Base-by-base conservation (phyloP, 2,329 filamentous ascomycete species). In the Cladosporium sp. region DNA sequence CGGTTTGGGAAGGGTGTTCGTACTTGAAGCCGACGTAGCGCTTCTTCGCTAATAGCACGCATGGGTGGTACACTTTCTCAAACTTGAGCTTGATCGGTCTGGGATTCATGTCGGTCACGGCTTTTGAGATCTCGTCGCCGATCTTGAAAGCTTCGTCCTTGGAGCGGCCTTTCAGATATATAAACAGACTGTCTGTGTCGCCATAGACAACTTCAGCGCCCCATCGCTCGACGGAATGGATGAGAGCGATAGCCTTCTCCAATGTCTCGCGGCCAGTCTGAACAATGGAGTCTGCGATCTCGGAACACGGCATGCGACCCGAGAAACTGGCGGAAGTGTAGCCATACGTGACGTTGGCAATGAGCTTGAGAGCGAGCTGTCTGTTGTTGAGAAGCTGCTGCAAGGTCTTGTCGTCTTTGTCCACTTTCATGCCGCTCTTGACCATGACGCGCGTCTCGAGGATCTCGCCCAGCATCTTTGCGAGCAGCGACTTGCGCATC, bases 1-100 rank as follows among this genome's bases (percentile, higher is more conserved):
- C 87, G 10, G 77, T 81, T 75, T 99, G 95, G 18, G 85, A 82
- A 43, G 85, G 86, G 70, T 84, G 86, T 75, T 99, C 95, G 79
- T 96, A 99, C 76, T 97, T 97, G 83, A 97, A 97, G 6, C 96
- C 96, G 4, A 98, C 96, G 72, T 99, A 99, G 64, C 95, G 90
- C 76, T 99, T 99, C 81, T 99, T 99, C 21, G 96, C 93, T 0
- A 99, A 85, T 5, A 99, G 84, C 0, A 98, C 88, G 75, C 94
- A 98, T 0, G 96, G 95, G 69, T 96, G 91, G 77, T 99, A 99
- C 1, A 99, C 94, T 72, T 99, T 99, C 76, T 99, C 95, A 71
- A 99, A 97, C 76, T 98, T 98, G 68, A 99, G 89, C 78, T 97
- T 98, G 70, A 99, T 83, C 0, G 95, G 95, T 1, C 89, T 87